Conservation (phyloP, 768 basidiomycete genomes). For the Tylopilus sp. region DNA sequence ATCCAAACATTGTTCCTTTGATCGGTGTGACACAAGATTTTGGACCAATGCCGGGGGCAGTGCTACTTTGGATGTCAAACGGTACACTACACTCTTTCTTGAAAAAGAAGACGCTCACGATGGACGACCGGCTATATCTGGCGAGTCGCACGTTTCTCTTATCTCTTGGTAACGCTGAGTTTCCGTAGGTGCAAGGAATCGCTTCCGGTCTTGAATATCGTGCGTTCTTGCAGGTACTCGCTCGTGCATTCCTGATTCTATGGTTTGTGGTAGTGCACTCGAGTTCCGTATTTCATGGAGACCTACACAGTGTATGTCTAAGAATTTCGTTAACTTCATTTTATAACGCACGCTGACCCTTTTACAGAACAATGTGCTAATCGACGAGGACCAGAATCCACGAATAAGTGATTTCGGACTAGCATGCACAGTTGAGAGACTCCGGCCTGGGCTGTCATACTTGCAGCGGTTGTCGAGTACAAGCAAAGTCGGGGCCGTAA, state of each 20-base stretch:
- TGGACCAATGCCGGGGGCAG: background rate
- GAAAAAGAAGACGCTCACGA: background rate
- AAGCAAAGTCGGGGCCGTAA: background rate
- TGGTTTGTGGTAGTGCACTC: background rate
- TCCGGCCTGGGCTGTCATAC: background rate
- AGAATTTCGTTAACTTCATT: background rate
- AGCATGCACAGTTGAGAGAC: background rate
- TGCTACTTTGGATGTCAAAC: background rate
- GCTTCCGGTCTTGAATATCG: background rate
- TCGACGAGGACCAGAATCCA: background rate
- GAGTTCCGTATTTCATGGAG: background rate
- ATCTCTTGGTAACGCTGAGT: background rate
- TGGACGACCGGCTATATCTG: background rate
- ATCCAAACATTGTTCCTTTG: too few relatives aligned
- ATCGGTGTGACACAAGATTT: background rate
- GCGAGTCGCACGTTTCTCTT: background rate
- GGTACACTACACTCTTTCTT: slow-evolving; percentile 1
- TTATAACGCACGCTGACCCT: background rate
- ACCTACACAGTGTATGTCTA: background rate
- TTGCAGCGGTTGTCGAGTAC: background rate
- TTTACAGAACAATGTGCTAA: background rate
- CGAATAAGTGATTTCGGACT: background rate
- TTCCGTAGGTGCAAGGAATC: background rate
- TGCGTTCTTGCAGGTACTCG: background rate
- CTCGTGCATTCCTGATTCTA: background rate